phyloP scores from a whole-genome alignment of 2,329 filamentous ascomycete genomes.

The Ceratocystiopsis sp. region DNA sequence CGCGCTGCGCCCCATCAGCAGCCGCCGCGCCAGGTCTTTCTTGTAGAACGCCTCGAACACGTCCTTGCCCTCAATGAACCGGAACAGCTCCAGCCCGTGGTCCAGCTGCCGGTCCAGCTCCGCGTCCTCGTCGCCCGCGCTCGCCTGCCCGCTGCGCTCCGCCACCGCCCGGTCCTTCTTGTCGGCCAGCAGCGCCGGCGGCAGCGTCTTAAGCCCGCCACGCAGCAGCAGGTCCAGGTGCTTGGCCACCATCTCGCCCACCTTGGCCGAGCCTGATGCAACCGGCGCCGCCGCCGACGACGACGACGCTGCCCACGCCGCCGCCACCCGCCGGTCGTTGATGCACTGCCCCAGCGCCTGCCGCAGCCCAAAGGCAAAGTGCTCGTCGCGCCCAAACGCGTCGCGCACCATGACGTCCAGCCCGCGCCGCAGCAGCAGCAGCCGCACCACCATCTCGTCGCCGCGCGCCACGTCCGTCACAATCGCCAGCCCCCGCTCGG shows the following conservation, averaged over 20 bases:
- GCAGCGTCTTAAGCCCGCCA: constrained; percentile 71
- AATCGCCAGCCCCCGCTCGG: constrained; percentile 55
- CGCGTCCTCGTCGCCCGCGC: constrained; percentile 70
- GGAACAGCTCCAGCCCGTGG: constrained; percentile 82
- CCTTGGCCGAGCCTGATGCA: constrained; percentile 55
- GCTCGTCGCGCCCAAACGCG: constrained; percentile 62
- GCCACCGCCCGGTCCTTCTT: constrained; percentile 37
- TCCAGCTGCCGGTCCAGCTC: constrained; percentile 87
- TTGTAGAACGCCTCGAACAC: constrained; percentile 99
- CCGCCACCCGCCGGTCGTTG: constrained; percentile 57
- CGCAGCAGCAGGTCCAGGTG: constrained; percentile 82
- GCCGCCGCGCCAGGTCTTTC: constrained; percentile 75
- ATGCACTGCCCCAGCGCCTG: constrained; percentile 83
- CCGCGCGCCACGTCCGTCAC: constrained; percentile 64
- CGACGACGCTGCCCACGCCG: constrained; percentile 49
- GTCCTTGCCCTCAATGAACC: constrained; percentile 93
- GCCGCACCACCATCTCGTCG: constrained; percentile 69
- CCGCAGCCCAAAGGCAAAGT: constrained; percentile 59
- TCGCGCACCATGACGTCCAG: constrained; percentile 62
- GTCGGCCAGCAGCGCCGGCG: constrained; percentile 48
- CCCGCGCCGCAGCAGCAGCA: constrained; percentile 65
- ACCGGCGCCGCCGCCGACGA: too few relatives aligned
- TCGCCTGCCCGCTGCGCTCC: constrained; percentile 45
- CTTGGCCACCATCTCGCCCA: constrained; percentile 97
- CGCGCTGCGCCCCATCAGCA: constrained; percentile 83